Base-by-base conservation (phyloP, 495 filamentous ascomycete species). In the Aspergillus sclerotiicarbonarius region DNA sequence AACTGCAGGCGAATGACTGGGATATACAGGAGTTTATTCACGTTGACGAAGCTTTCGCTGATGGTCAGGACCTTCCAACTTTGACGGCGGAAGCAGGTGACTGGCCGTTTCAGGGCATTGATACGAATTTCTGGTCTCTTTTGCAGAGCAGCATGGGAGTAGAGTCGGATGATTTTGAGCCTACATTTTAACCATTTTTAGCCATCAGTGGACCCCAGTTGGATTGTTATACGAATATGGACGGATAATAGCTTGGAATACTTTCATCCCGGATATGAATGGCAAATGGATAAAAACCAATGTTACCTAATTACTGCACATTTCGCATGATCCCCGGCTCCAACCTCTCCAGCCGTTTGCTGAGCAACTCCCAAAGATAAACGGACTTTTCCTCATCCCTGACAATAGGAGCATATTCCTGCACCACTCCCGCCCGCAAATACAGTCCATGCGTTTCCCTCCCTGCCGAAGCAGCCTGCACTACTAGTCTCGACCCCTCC, bases 101-200 rank as follows among this genome's bases (percentile, higher is more conserved):
- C 5, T 51, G 49, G 49, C 49, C 49, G 16, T 51, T 51, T 18
- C 49, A 51, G n/a, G 49, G 49, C 2, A 18, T 51, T 4, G 49
- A 51, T 3, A 51, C 49, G 7, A 51, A 51, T 16, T 51, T 51
- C 9, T 51, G 49, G 49, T 51, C 49, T 8, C 49, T 51, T 5
- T 12, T 51, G 6, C 25, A 51, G 31, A 25, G 25, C 7, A 9
- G 49, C n/a, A 13, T 51, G 2, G 47, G 47, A 51, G 13, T 9
- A 12, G 37, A 13, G 8, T n/a, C 37, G 9, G 37, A 41, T 6
- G 37, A 6, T 41, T 25, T 25, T 5, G 5, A 25, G 2, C 25
- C 25, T 25, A 25, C 25, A 25, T 25, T 25, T n/a, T n/a, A n/a
- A n/a, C n/a, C n/a, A n/a, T n/a, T n/a, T n/a, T n/a, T n/a, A n/a